Evolutionary conservation across 257 asterid species (phyloP), one percentile per base, ranked within the genome.

Genomic region (Mentha longifolia): DNA sequence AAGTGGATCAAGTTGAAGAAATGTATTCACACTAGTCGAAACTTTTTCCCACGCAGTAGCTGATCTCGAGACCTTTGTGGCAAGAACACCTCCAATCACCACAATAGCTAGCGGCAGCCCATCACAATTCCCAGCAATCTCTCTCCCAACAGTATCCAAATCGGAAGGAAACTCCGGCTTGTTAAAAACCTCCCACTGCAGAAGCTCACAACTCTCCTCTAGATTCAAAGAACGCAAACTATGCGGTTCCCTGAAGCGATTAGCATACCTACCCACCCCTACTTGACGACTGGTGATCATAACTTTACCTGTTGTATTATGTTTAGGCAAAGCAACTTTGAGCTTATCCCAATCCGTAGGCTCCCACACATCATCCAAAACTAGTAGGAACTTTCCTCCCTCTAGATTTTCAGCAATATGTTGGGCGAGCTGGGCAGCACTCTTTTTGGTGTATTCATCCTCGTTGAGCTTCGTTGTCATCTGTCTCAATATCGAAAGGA

Each of bases 101-200:
- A 81, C 81, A 7, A 86, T 76, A 3, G 91, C 82, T 17, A 83
- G 77, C 33, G 91, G 87, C 4, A 86, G 55, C 7, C 84, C 81
- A 0, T 35, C 54, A 49, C 84, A 86, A 13, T 45, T 67, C 2
- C 8, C 35, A 0, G 67, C 65, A 6, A 83, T 79, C 4, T 15
- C 14, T 15, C 3, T 49, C 47, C 80, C 84, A 1, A 9, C 68
- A 2, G 0, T 28, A 0, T 31, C 70, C 17, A 83, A 62, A 10
- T 79, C 79, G 0, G 13, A 0, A 1, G 81, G 86, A 57, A 74
- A 77, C 9, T n/a, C 42, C 0, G 75, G 59, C 30, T 16, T 17
- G 0, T 73, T 71, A 16, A 81, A 83, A 22, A 63, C 84, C 39
- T 76, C 85, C 56, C 45, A 77, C n/a, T 37, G 19, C 0, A 86